Conservation (phyloP, 73 alveolate genomes). For the Uronychia binucleata region DNA sequence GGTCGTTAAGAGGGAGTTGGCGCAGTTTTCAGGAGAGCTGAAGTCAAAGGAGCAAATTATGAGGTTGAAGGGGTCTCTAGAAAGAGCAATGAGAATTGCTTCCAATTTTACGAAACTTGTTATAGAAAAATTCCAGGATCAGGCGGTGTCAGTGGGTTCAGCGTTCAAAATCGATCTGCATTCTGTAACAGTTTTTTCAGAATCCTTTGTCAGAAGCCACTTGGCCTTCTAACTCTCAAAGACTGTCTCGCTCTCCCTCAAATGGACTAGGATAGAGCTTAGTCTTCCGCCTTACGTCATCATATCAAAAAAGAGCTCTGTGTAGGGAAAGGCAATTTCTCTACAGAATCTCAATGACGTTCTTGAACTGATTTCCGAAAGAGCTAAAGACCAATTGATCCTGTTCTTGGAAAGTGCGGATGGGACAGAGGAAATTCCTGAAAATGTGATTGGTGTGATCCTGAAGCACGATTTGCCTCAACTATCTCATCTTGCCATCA, state of each 20-base stretch:
- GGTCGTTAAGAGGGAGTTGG: not conserved
- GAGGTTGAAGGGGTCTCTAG: slow-evolving; percentile 43
- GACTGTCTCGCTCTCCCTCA: slow-evolving; percentile 57
- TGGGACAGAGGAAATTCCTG: slow-evolving; percentile 94
- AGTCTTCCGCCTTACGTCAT: slow-evolving; percentile 72
- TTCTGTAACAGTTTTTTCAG: slow-evolving; percentile 81
- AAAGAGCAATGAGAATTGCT: slow-evolving; percentile 22
- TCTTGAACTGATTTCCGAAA: not conserved
- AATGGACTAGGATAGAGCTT: slow-evolving; percentile 60
- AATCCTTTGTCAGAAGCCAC: slow-evolving; percentile 85
- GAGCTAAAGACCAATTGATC: slow-evolving; percentile 13
- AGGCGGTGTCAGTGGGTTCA: slow-evolving; percentile 76
- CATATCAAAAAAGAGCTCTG: slow-evolving; percentile 6
- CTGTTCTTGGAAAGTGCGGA: slow-evolving; percentile 84
- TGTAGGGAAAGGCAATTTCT: not conserved
- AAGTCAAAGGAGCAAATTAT: not conserved
- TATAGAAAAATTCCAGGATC: slow-evolving; percentile 49
- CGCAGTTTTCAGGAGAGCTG: not conserved
- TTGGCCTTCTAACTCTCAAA: slow-evolving; percentile 85
- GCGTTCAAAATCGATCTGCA: slow-evolving; percentile 62
- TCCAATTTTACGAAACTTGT: slow-evolving; percentile 12
- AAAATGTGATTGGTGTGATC: slow-evolving; percentile 70
- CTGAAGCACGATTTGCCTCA: slow-evolving; percentile 87
- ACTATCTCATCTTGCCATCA: slow-evolving; percentile 87
- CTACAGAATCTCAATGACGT: not conserved